These are phyloP conservation scores for Podospora fimiseda DNA, from an alignment of 495 filamentous ascomycete species.

Conservation along the genomic window DNA sequence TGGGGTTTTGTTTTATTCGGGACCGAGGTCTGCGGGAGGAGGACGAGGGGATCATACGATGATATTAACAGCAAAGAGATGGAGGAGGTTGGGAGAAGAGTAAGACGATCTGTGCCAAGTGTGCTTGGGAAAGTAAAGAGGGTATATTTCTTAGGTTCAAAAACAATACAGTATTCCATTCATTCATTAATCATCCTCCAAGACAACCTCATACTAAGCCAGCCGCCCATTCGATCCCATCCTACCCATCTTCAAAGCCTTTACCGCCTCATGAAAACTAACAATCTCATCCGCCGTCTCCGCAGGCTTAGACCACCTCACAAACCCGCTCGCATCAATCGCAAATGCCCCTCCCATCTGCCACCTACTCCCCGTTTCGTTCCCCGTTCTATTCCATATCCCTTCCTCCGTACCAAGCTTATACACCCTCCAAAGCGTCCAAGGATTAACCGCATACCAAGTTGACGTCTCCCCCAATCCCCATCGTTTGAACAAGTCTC, in stretches of 20 bases:
- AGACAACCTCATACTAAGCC: neutral
- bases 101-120: no score
- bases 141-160: no score
- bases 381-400: neutral
- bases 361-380: neutral
- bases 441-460: constrained; percentile 41
- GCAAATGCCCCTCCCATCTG: neutral
- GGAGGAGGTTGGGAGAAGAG: no score
- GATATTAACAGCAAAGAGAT: no score
- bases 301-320: neutral
- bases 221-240: neutral
- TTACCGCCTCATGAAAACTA: neutral
- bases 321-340: neutral
- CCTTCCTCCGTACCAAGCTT: neutral
- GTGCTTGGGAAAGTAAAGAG: no score
- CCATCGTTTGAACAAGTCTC: constrained; percentile 47
- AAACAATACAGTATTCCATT: no score
- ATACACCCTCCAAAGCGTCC: constrained; percentile 36
- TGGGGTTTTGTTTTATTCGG: no score
- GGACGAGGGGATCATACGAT: no score
- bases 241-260: neutral
- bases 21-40: no score
- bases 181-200: neutral
- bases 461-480: constrained; percentile 44
- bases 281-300: neutral